A percentile compares a stretch with the other conserved stretches of the same genome.
Conservation (phyloP, 2,329 filamentous ascomycete genomes). For the Knoxdaviesia proteae region DNA sequence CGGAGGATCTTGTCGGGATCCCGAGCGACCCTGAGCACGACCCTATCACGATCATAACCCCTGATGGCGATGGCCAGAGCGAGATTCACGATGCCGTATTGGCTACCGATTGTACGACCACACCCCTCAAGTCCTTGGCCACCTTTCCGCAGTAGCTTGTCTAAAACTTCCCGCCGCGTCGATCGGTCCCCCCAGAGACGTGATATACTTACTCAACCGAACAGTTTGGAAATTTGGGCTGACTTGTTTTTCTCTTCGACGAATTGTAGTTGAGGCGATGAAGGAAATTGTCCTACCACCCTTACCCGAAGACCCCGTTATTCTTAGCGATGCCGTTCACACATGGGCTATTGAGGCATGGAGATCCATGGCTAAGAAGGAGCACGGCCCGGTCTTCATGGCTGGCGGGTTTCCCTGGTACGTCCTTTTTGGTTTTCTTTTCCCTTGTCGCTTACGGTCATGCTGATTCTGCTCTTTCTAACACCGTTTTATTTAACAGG, state of each 20-base stretch:
- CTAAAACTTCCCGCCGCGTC: neutral
- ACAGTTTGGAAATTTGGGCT: too few relatives aligned
- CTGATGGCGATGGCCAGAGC: constrained; percentile 8
- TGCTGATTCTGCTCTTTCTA: constrained; percentile 3
- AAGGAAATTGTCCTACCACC: constrained; percentile 57
- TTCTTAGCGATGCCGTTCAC: constrained; percentile 50
- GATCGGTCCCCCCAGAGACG: too few relatives aligned
- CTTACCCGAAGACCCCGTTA: constrained; percentile 54
- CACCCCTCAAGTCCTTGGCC: neutral
- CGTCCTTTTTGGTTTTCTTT: constrained; percentile 11
- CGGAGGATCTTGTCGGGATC: constrained; percentile 31
- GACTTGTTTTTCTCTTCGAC: neutral
- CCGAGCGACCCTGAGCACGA: constrained; percentile 27
- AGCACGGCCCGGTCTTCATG: constrained; percentile 74
- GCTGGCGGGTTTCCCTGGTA: constrained; percentile 78
- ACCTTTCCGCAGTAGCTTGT: too few relatives aligned
- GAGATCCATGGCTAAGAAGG: constrained; percentile 54
- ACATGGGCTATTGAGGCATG: constrained; percentile 84
- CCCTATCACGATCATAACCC: constrained; percentile 30
- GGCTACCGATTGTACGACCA: constrained; percentile 4
- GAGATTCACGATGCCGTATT: constrained; percentile 2
- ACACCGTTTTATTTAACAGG: constrained; percentile 25
- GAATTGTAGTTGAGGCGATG: constrained; percentile 53
- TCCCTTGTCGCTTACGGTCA: too few relatives aligned
- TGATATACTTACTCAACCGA: too few relatives aligned